phyloP scores from a whole-genome alignment of 768 basidiomycete genomes.

The Tulasnella sp. region DNA sequence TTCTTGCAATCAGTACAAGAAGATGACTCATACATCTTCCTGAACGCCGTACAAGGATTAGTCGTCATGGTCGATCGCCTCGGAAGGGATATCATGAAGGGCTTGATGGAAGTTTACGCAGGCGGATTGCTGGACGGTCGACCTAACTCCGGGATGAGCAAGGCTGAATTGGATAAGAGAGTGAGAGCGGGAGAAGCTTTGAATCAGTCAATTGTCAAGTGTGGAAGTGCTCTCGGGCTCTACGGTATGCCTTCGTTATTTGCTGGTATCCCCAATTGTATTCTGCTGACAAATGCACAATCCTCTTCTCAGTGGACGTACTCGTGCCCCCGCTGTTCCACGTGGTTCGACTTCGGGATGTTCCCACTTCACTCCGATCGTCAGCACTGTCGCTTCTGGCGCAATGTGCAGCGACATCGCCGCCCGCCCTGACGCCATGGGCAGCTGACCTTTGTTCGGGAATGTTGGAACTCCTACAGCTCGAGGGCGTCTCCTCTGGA shows the following conservation, averaged over 20 bases:
- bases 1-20: conserved; percentile 79
- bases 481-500: conserved; percentile 23
- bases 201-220: conserved; percentile 58
- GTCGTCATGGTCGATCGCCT: conserved; percentile 71
- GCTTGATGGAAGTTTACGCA: conserved; percentile 56
- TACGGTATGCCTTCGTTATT: conserved; percentile 41
- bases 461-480: conserved; percentile 60
- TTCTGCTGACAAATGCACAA: neutral
- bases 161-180: conserved; percentile 56
- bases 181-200: conserved; percentile 80
- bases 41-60: conserved; percentile 86
- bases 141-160: conserved; percentile 26
- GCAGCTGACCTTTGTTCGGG: conserved; percentile 46
- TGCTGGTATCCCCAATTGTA: neutral
- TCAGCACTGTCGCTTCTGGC: conserved; percentile 63
- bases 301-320: conserved; percentile 40
- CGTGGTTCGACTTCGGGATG: conserved; percentile 43
- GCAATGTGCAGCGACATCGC: conserved; percentile 53
- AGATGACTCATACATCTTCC: conserved; percentile 90
- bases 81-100: conserved; percentile 58
- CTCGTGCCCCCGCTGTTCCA: conserved; percentile 62
- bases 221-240: conserved; percentile 52
- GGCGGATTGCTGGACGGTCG: conserved; percentile 34
- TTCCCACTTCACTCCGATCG: conserved; percentile 63
- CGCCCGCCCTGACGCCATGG: conserved; percentile 53